phyloP scores from a whole-genome alignment of 495 filamentous ascomycete genomes.

The Astrothelium subdiscretum region DNA sequence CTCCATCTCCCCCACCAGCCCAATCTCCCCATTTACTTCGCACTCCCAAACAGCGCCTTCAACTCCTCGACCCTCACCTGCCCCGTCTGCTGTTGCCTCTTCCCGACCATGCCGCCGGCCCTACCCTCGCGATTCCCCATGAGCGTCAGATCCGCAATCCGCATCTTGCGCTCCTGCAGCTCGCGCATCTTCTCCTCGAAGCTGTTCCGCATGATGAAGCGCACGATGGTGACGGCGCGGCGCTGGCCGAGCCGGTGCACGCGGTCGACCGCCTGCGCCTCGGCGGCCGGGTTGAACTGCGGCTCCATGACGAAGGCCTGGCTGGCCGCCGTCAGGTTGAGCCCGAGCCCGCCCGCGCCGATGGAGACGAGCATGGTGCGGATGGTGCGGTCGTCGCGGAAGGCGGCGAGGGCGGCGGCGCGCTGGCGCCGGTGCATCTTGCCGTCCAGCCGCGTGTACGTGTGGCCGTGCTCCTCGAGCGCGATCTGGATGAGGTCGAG shows the following conservation, averaged over 20 bases:
- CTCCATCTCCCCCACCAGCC: background rate
- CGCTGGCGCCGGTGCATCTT: slow-evolving; percentile 66
- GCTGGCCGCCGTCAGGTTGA: slow-evolving; percentile 79
- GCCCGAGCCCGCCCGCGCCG: slow-evolving; percentile 78
- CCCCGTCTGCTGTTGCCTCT: slow-evolving; percentile 61
- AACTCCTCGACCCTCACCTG: slow-evolving; percentile 70
- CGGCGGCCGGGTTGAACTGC: slow-evolving; percentile 89
- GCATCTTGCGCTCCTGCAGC: slow-evolving; percentile 81
- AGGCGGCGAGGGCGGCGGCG: slow-evolving; percentile 57
- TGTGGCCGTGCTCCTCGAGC: slow-evolving; percentile 52
- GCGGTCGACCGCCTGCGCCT: slow-evolving; percentile 88
- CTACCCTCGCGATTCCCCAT: slow-evolving; percentile 41
- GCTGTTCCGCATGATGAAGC: slow-evolving; percentile 78
- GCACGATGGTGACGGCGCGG: slow-evolving; percentile 63
- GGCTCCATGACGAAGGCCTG: slow-evolving; percentile 96
- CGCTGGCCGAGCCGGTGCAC: slow-evolving; percentile 90
- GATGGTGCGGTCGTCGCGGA: slow-evolving; percentile 59
- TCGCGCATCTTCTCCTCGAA: slow-evolving; percentile 92
- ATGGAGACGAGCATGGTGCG: slow-evolving; percentile 84
- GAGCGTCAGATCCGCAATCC: slow-evolving; percentile 78
- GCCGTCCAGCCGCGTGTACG: slow-evolving; percentile 75
- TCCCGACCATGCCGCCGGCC: slow-evolving; percentile 36
- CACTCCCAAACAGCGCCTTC: slow-evolving; percentile 53
- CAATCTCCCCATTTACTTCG: no score
- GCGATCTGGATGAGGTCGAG: slow-evolving; percentile 88